Percentiles rank a stretch among this genome's conserved stretches.
These are phyloP conservation scores for Arthrocladium fulminans DNA, from an alignment of 2,329 filamentous ascomycete species.

Conservation along the genomic window DNA sequence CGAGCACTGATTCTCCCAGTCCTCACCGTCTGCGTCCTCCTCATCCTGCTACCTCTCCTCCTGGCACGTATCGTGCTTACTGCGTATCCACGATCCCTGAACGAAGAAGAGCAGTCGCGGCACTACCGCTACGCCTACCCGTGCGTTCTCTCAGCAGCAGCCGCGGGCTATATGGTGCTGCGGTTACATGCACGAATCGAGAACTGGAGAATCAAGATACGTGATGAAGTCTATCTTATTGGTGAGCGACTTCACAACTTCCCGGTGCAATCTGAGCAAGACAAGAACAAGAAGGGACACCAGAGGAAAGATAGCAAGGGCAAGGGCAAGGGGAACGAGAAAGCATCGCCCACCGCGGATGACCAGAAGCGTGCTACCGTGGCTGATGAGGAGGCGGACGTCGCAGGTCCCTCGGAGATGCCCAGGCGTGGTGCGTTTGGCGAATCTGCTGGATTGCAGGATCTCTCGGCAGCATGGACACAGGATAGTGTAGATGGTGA, in stretches of 20 bases:
- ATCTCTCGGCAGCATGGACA: too few species aligned
- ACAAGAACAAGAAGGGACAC: constrained; percentile 2
- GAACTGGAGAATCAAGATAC: constrained; percentile 69
- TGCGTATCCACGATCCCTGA: constrained; percentile 31
- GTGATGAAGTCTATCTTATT: constrained; percentile 93
- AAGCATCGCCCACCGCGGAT: neutral
- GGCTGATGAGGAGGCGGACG: neutral
- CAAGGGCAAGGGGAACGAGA: constrained; percentile 4
- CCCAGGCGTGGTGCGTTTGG: neutral
- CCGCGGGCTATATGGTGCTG: constrained; percentile 24
- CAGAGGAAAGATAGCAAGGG: neutral
- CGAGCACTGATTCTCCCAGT: constrained; percentile 78
- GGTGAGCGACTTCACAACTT: constrained; percentile 94
- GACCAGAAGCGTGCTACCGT: neutral
- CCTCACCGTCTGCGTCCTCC: constrained; percentile 49
- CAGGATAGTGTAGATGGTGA: too few species aligned
- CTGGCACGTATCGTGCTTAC: constrained; percentile 9
- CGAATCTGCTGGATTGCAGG: neutral
- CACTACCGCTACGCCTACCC: constrained; percentile 69
- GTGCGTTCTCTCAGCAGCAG: constrained; percentile 42
- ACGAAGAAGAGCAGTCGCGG: constrained; percentile 28
- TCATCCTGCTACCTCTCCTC: constrained; percentile 59
- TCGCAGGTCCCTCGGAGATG: neutral
- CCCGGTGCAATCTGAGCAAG: constrained; percentile 43
- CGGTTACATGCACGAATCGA: constrained; percentile 47